These are phyloP conservation scores for Hortaea sp. DNA, from an alignment of 2,329 filamentous ascomycete genomes.

Conservation along the genomic window DNA sequence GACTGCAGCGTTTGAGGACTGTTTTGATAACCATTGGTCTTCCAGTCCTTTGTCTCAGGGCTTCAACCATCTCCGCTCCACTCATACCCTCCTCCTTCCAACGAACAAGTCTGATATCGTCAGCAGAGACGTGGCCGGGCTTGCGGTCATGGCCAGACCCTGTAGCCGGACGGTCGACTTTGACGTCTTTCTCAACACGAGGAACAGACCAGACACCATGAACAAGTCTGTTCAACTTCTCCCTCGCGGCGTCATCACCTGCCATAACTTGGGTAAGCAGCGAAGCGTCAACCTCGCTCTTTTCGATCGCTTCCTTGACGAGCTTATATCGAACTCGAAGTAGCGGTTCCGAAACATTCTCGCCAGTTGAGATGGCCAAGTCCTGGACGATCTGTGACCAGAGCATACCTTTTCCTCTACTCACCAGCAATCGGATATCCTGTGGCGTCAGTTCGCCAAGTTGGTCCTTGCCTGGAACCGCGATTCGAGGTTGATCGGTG, in stretches of 20 bases:
- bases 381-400: conserved; percentile 1
- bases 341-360: neutral
- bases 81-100: too few relatives aligned
- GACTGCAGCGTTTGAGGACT: too few relatives aligned
- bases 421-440: conserved; percentile 1
- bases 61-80: too few relatives aligned
- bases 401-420: neutral
- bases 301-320: conserved; percentile 4
- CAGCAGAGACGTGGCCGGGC: too few relatives aligned
- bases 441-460: conserved; percentile 1
- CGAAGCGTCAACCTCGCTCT: neutral
- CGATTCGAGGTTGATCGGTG: neutral
- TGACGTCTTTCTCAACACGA: too few relatives aligned
- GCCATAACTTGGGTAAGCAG: neutral
- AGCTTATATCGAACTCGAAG: conserved; percentile 4
- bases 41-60: too few relatives aligned
- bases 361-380: conserved; percentile 1
- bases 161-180: too few relatives aligned
- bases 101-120: too few relatives aligned
- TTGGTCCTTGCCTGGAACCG: neutral
- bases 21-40: too few relatives aligned
- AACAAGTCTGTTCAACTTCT: neutral
- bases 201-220: conserved; percentile 1
- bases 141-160: too few relatives aligned
- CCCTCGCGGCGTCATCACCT: neutral